Evolutionary conservation across 768 basidiomycete species (phyloP).

Genomic region (Pleurotus salmoneostramineus): DNA sequence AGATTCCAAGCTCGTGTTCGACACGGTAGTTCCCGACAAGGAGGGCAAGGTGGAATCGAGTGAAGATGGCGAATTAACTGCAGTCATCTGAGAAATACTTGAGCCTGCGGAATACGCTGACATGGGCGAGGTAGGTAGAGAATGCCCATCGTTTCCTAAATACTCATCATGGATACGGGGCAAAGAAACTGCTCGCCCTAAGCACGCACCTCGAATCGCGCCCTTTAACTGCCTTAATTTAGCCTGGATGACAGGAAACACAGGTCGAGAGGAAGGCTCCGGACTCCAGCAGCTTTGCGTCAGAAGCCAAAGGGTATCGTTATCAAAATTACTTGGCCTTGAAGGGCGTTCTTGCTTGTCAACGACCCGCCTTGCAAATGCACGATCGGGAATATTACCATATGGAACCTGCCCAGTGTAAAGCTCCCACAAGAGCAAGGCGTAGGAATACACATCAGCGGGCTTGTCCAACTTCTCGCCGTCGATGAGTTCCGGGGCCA

Average conservation of each 20-base stretch:
- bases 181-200: not conserved
- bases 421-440: slow-evolving; percentile 44
- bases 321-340: slow-evolving; percentile 14
- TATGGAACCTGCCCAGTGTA: slow-evolving; percentile 26
- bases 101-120: not conserved
- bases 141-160: not conserved
- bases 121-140: not conserved
- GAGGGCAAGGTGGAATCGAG: not conserved
- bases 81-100: not conserved
- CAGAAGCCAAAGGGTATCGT: slow-evolving; percentile 14
- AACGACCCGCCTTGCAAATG: slow-evolving; percentile 13
- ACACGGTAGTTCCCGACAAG: not conserved
- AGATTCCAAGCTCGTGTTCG: not conserved
- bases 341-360: slow-evolving; percentile 16
- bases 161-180: not conserved
- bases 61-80: not conserved
- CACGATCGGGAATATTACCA: slow-evolving; percentile 12
- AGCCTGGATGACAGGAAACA: slow-evolving; percentile 10
- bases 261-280: slow-evolving; percentile 16
- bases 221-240: not conserved
- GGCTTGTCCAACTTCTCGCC: slow-evolving; percentile 27
- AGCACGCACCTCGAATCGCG: not conserved
- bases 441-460: slow-evolving; percentile 28
- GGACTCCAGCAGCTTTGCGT: slow-evolving; percentile 17
- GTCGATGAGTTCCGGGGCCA: slow-evolving; percentile 30